Evolutionary conservation across 1,284 basidiomycete genomes (phyloP).

Genomic region (Peniophora sp.): DNA sequence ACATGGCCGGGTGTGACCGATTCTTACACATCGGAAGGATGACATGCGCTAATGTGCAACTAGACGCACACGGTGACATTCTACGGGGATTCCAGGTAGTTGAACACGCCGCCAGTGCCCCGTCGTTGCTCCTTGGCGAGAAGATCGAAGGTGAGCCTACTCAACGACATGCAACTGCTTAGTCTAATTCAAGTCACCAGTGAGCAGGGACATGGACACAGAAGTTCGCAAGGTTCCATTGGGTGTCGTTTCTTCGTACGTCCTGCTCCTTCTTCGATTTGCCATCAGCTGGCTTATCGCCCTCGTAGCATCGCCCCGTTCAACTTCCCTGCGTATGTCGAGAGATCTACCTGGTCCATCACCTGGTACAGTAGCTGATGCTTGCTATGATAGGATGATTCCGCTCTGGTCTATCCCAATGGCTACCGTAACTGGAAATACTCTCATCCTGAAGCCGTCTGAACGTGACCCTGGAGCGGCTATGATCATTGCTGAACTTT

Average conservation of each 20-base stretch:
- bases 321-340: conserved; percentile 87
- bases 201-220: conserved; percentile 97
- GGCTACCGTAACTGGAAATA: conserved; percentile 89
- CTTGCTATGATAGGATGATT: conserved; percentile 71
- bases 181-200: no score
- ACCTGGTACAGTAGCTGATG: not conserved
- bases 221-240: conserved; percentile 74
- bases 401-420: conserved; percentile 93
- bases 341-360: no score
- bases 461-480: conserved; percentile 95
- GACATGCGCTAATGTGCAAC: conserved; percentile 1
- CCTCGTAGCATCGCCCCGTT: conserved; percentile 76
- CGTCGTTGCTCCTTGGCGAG: conserved; percentile 80
- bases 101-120: conserved; percentile 80
- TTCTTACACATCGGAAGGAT: not conserved
- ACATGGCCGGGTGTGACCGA: conserved; percentile 59
- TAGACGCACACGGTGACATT: conserved; percentile 92
- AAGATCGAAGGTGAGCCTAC: conserved; percentile 72
- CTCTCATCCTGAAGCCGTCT: conserved; percentile 90
- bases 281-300: not conserved
- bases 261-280: not conserved
- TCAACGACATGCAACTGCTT: no score
- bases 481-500: conserved; percentile 96
- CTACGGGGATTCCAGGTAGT: conserved; percentile 93
- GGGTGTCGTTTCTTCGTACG: conserved; percentile 69